phyloP scores from a whole-genome alignment of 257 asterid species.

The Cynanchum wilfordii region DNA sequence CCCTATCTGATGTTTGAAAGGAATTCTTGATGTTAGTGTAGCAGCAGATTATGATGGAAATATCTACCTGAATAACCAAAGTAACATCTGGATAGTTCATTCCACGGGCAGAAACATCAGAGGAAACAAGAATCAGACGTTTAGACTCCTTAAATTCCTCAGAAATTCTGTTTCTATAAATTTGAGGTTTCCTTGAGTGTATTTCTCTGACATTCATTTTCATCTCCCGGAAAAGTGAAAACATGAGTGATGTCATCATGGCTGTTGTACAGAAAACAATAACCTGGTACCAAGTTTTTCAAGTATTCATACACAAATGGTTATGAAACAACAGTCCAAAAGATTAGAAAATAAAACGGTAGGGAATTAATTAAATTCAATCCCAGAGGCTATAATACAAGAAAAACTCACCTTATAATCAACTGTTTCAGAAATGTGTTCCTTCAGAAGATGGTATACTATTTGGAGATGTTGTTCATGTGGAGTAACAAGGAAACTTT shows the following conservation, averaged over 20 bases:
- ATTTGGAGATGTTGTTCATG: conserved; percentile 69
- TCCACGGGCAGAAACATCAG: conserved; percentile 87
- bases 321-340: conserved; percentile 7
- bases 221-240: conserved; percentile 69
- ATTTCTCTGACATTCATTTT: conserved; percentile 75
- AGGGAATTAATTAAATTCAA: neutral
- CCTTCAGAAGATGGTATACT: conserved; percentile 60
- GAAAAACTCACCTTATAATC: conserved; percentile 66
- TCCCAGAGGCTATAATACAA: neutral
- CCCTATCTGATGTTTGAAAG: neutral
- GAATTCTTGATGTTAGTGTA: neutral
- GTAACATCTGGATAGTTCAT: conserved; percentile 91
- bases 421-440: conserved; percentile 57
- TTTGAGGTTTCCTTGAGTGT: conserved; percentile 72
- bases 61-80: conserved; percentile 71
- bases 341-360: neutral
- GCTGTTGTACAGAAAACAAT: conserved; percentile 83
- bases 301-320: conserved; percentile 13
- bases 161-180: conserved; percentile 67
- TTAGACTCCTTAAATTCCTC: conserved; percentile 80
- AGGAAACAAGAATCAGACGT: conserved; percentile 57
- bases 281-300: conserved; percentile 41
- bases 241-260: conserved; percentile 78
- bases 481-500: conserved; percentile 63
- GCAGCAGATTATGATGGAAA: neutral